These are phyloP conservation scores for Plasmodium coatneyi DNA, from an alignment of 169 alveolate genomes.

Conservation along the genomic window DNA sequence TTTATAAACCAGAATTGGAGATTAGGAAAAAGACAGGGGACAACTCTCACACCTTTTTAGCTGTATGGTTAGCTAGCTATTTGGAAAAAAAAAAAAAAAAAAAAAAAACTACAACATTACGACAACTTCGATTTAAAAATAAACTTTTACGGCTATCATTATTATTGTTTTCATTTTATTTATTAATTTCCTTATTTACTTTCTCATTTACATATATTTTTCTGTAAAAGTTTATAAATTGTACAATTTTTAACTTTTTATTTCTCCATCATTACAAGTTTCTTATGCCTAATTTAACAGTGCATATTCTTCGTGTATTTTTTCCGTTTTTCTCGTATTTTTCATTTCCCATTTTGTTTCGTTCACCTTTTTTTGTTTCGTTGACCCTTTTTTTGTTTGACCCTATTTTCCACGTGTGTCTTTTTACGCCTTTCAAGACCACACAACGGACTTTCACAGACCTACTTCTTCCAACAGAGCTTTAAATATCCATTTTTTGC, in stretches of 20 bases:
- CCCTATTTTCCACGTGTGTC: conserved; percentile 6
- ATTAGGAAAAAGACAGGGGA: conserved; percentile 38
- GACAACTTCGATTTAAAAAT: conserved; percentile 3
- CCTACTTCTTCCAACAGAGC: background rate
- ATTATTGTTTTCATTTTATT: conserved; percentile 3
- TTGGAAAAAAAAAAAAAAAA: conserved; percentile 12
- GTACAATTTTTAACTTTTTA: conserved; percentile 10
- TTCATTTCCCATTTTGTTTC: conserved; percentile 7
- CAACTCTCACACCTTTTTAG: conserved; percentile 15
- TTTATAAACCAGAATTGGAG: conserved; percentile 1
- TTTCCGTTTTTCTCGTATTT: background rate
- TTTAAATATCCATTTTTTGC: background rate
- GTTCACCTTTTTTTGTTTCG: background rate
- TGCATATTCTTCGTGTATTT: conserved; percentile 7
- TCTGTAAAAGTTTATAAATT: conserved; percentile 41
- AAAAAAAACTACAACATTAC: conserved; percentile 10
- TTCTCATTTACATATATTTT: background rate
- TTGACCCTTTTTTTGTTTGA: background rate
- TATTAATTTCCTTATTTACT: conserved; percentile 2
- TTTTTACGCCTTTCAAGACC: conserved; percentile 16
- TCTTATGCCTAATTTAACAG: conserved; percentile 22
- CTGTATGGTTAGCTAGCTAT: conserved; percentile 10
- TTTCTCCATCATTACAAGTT: conserved; percentile 20
- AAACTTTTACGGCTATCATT: background rate
- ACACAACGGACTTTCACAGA: background rate